Base-by-base conservation (phyloP, 2,329 filamentous ascomycete genomes). In the Scortechinia acanthostroma region DNA sequence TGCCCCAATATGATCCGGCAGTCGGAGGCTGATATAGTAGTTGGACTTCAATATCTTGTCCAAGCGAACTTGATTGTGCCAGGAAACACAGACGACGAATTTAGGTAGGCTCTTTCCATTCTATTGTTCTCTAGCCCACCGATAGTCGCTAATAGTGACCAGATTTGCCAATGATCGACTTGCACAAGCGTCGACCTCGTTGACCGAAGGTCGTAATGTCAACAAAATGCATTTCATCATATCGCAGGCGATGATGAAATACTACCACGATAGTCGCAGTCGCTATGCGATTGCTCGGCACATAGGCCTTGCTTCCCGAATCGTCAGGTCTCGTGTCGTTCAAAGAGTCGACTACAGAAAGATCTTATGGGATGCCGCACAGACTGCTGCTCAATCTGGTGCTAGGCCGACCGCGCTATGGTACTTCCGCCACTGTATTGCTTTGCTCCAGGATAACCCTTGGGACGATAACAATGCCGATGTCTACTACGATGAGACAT, bases 221-320 rank as follows among this genome's bases (percentile, higher is more conserved):
- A 64, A 71, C 22, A 76, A 80, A 49, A 83, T 83, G 80, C 78
- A 84, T 58, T 83, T 76, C 50, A 71, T 79, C 19, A 71, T 83
- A 46, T 74, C 75, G 1, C 71, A 75, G 50, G 68, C 71, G 0
- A 70, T 82, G 63, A 75, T 78, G 60, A 73, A 74, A 47, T 73
- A 76, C 49, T 66, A 65, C 5, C 62, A 69, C 46, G 72, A 78
- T 50, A 68, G 70, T 16, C 64, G 66, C 15, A 70, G 65, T 17
- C 63, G 80, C 2, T 82, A 82, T 53, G 70, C 76, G 42, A 70
- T 76, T 55, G 76, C 76, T 30, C 68, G 75, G 19, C 80, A 84
- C 56, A 72, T 83, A 2, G 77, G 76, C 49, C 65, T 74, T 23
- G 74, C 74, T 4, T 65, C 73, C 15, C 65, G 69, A 14, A 65